Base-by-base conservation (phyloP, 78 protist genomes). In the Chrysochromulina tobinii region DNA sequence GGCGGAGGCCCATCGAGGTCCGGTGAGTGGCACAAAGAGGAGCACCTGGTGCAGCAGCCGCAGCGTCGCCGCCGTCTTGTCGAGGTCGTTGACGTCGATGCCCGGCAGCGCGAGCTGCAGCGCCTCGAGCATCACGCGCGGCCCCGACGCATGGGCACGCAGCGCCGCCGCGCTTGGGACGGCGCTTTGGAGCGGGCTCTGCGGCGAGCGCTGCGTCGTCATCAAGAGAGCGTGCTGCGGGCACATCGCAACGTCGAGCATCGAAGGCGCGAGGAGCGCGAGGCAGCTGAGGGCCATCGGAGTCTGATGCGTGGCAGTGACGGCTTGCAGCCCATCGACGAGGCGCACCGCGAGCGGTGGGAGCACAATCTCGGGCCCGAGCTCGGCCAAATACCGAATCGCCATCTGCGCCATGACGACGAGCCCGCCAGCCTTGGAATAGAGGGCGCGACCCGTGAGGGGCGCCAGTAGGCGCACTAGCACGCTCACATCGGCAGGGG, bases 51-150 rank as follows among this genome's bases (percentile, higher is more conserved):
- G n/a, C 48, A 23, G 3, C 48, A 38, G 18, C 14, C 4, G 61
- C 51, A 54, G 64, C 87, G 87, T 23, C 9, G 15, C 9, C 9
- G 4, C 2, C 64, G 15, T 8, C 87, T 79, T 79, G 64, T 21
- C 21, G 21, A 12, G 21, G 59, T 54, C 61, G n/a, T 54, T 51
- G 3, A 64, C 64, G 38, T 54, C 87, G 61, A 79, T 50, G 15
- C 58, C 87, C 3, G 87, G 87, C 51, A 79, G 87, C 58, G 48
- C 48, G 23, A 79, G n/a, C 87, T 79, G 64, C 14, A 79, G 87
- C 87, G n/a, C 18, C 61, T 6, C 3, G 20, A 11, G 9, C 50
- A 54, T 23, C 64, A n/a, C 3, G 58, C 2, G n/a, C 5, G 83
- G 57, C 12, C 83, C 38, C 38, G 38, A 38, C 38, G 38, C 83